Percentiles rank a stretch among this genome's conserved stretches.
Conservation (phyloP, 352 stramenopile genomes). For the Pythium chondricola region DNA sequence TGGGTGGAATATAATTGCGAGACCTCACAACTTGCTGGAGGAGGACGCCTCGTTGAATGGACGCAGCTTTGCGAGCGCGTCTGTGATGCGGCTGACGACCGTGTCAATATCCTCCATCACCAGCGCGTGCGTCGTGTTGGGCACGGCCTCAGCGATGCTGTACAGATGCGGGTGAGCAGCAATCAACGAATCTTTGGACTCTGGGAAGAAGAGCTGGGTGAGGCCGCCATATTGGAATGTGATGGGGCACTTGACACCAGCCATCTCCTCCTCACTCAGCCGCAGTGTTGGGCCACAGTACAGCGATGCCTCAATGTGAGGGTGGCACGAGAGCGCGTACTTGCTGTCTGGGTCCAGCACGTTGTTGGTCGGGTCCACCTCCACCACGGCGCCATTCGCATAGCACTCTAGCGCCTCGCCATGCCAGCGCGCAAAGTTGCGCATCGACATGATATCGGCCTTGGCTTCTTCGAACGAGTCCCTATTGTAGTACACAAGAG, state of each 20-base stretch:
- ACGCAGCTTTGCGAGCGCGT: not conserved
- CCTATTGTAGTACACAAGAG: not conserved
- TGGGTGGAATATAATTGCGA: no score
- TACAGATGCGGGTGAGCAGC: constrained; percentile 34
- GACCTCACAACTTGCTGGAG: no score
- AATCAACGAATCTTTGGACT: constrained; percentile 15
- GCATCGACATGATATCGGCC: constrained; percentile 21
- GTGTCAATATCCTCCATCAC: constrained; percentile 36
- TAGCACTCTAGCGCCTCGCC: constrained; percentile 25
- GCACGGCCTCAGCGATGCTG: constrained; percentile 23
- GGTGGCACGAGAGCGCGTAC: constrained; percentile 22
- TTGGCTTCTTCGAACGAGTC: constrained; percentile 17
- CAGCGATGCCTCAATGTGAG: constrained; percentile 30
- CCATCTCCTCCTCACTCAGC: constrained; percentile 26
- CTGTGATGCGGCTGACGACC: constrained; percentile 28
- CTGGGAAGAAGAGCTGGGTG: constrained; percentile 35
- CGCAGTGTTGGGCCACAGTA: constrained; percentile 22
- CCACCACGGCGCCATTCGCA: constrained; percentile 34
- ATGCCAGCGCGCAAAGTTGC: constrained; percentile 41
- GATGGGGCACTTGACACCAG: constrained; percentile 20
- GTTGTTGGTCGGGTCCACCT: constrained; percentile 16
- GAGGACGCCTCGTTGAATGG: no score
- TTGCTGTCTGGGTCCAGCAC: constrained; percentile 5
- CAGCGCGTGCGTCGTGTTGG: constrained; percentile 32
- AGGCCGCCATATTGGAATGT: constrained; percentile 34